phyloP scores from a whole-genome alignment of 257 asterid genomes.

The Henckelia pumila region DNA sequence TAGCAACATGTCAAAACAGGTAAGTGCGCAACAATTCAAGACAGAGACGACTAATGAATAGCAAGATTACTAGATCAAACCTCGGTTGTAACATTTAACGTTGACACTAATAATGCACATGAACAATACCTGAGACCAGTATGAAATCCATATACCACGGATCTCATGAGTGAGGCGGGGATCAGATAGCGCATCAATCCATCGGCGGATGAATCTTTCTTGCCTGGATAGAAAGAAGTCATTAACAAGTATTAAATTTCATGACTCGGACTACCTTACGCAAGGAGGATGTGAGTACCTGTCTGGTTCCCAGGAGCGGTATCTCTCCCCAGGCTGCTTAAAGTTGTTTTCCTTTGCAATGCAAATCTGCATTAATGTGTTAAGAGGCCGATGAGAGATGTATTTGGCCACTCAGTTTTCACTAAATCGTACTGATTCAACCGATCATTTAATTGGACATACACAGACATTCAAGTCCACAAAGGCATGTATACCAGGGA shows the following conservation, averaged over 20 bases:
- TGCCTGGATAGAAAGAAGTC: constrained; percentile 40
- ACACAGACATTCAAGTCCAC: not conserved
- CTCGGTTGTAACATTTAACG: constrained; percentile 29
- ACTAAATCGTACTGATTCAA: not conserved
- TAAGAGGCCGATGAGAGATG: constrained; percentile 2
- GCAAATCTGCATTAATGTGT: constrained; percentile 33
- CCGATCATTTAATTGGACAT: not conserved
- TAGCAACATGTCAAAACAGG: not conserved
- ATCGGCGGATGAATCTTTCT: constrained; percentile 50
- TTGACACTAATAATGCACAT: not conserved
- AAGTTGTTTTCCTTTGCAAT: constrained; percentile 67
- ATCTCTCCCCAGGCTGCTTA: constrained; percentile 68
- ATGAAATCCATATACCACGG: constrained; percentile 62
- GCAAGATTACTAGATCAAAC: constrained; percentile 29
- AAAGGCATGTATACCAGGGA: not conserved
- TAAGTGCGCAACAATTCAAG: not conserved
- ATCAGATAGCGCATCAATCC: constrained; percentile 54
- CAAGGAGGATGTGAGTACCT: constrained; percentile 32
- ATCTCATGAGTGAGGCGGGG: constrained; percentile 70
- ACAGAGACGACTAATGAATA: not conserved
- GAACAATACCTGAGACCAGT: constrained; percentile 56
- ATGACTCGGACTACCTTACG: not conserved
- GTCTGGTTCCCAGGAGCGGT: constrained; percentile 54
- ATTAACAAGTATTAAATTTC: not conserved
- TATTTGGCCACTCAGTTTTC: not conserved